These are phyloP conservation scores for Nannizziopsis barbatae DNA, from an alignment of 2,329 filamentous ascomycete species.

Conservation along the genomic window DNA sequence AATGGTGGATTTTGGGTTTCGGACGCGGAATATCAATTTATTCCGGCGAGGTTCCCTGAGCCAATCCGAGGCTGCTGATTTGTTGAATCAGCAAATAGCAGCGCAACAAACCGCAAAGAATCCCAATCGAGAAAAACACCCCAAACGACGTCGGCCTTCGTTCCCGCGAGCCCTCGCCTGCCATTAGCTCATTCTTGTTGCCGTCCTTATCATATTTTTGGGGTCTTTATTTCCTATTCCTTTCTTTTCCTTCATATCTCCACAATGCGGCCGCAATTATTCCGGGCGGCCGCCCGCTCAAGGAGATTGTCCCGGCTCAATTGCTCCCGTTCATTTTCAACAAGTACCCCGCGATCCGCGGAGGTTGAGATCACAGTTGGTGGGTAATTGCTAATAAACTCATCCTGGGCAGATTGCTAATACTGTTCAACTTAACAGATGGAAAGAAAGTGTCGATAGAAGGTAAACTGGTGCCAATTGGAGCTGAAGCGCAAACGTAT, in stretches of 20 bases:
- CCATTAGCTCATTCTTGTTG: not conserved
- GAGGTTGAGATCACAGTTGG: conserved; percentile 96
- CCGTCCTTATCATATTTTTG: conserved; percentile 8
- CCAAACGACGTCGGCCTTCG: conserved; percentile 9
- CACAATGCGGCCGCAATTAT: conserved; percentile 53
- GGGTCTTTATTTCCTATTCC: conserved; percentile 14
- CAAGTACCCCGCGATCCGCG: conserved; percentile 64
- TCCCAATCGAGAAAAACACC: conserved; percentile 13
- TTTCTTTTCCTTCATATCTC: conserved; percentile 14
- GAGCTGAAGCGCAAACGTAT: conserved; percentile 22
- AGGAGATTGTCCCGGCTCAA: conserved; percentile 42
- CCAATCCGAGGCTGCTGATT: conserved; percentile 33
- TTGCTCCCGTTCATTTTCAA: conserved; percentile 69
- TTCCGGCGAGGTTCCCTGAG: conserved; percentile 22
- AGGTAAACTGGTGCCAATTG: conserved; percentile 47
- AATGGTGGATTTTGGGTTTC: not conserved
- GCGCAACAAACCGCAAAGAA: conserved; percentile 10
- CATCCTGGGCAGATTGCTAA: conserved; percentile 39
- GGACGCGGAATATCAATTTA: conserved; percentile 21
- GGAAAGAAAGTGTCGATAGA: conserved; percentile 97
- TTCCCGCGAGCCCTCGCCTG: conserved; percentile 15
- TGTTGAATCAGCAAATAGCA: conserved; percentile 16
- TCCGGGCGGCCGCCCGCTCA: conserved; percentile 50
- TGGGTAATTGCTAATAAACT: conserved; percentile 47
- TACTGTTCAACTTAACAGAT: conserved; percentile 46